These are phyloP conservation scores for Russula sp. DNA, from an alignment of 768 basidiomycete genomes.

Conservation along the genomic window DNA sequence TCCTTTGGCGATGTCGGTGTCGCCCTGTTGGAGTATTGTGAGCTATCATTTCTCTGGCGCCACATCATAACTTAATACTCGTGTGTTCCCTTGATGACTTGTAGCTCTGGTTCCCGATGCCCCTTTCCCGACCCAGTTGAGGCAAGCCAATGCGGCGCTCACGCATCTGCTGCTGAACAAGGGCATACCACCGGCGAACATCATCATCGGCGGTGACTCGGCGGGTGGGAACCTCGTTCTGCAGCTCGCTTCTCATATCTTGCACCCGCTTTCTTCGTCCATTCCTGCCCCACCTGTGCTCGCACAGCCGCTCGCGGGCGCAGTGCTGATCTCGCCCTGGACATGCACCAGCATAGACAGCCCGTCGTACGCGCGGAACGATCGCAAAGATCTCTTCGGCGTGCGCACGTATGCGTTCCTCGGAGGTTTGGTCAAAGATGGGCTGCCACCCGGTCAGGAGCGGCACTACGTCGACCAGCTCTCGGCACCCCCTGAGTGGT, in stretches of 20 bases:
- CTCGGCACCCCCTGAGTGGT: neutral
- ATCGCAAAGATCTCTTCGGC: neutral
- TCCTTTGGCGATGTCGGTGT: conserved; percentile 2
- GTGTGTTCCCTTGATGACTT: too few species aligned
- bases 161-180: conserved; percentile 16
- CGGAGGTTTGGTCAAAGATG: neutral
- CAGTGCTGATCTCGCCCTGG: conserved; percentile 6
- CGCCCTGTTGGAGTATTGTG: conserved; percentile 5
- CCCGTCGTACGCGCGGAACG: conserved; percentile 1
- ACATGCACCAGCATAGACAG: neutral
- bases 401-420: neutral
- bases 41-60: neutral
- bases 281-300: conserved; percentile 7
- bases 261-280: conserved; percentile 19
- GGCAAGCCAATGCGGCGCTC: conserved; percentile 17
- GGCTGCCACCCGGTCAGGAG: neutral
- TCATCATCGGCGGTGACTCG: too few species aligned
- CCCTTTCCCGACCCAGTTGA: conserved; percentile 21
- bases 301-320: neutral
- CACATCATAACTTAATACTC: too few species aligned
- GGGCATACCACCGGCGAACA: conserved; percentile 19
- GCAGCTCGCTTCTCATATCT: conserved; percentile 19
- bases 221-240: too few species aligned
- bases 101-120: neutral
- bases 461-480: neutral